Evolutionary conservation across 2,329 filamentous ascomycete species (phyloP), one percentile per base, ranked within the genome.

Genomic region (Trichoderma sp.): DNA sequence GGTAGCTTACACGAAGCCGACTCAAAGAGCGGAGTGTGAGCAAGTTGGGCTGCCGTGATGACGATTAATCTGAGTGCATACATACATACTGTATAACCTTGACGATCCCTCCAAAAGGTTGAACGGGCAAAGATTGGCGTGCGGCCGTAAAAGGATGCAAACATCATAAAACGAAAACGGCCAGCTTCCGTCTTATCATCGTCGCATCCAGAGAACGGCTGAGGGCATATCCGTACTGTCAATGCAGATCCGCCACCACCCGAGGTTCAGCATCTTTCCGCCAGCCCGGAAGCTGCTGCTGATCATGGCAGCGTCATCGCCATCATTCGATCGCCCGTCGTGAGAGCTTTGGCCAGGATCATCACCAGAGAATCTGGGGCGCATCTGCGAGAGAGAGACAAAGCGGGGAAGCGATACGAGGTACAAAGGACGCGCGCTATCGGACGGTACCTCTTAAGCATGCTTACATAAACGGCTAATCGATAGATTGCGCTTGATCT

Each of bases 251-350:
- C 50, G 41, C 60, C 50, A 47, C 60, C 15, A 19, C 26, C 34
- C 48, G 50, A 30, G 21, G 34, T 47, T 19, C 60, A 55, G 44
- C 26, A 17, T 47, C 10, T 28, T 34, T 7, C 41, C 26, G 39
- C 55, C 55, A 64, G 50, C 48, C 44, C 45, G 41, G 30, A 21
- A 51, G 15, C 24, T 51, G 44, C 17, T 51, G 54, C 54, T 59
- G 44, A 47, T 64, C 62, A 64, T 59, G 39, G 52, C 24, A 59
- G 55, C 62, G 62, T 64, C 62, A 64, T 64, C 30, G 52, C 61
- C 57, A 44, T 44, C 56, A 43, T 57, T 57, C 61, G 52, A 64
- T 64, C 61, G 52, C 43, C 51, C 30, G 51, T 50, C 43, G 19
- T 30, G 30, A 64, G 28, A 57, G 61, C 44, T 51, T 50, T 57